Evolutionary conservation across 2,329 filamentous ascomycete species (phyloP), one percentile per base, ranked within the genome.

Genomic region (Hypoxylon sp.): DNA sequence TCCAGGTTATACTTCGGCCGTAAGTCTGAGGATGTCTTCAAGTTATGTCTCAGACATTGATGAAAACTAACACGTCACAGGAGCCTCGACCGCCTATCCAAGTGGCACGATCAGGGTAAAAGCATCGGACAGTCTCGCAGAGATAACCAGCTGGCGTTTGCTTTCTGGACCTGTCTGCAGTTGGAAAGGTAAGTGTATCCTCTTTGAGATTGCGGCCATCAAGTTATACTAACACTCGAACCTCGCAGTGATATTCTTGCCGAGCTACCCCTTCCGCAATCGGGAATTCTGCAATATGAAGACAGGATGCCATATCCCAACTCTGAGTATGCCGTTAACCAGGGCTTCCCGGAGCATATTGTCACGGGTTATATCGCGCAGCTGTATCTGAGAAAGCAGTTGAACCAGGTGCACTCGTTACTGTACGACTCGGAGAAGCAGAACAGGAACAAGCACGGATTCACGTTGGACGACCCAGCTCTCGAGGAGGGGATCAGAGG

Each of bases 111-210:
- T 1, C 67, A 74, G 27, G 66, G 67, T 13, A 63, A 62, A 29
- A 70, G 68, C 21, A 66, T 80, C 24, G 48, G 50, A 5, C 75
- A 74, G 33, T 80, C 78, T 33, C 74, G 72, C 55, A 66, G 78
- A 41, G 83, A 88, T 67, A 91, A 92, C 69, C 80, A 88, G 54
- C 80, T 89, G 29, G 80, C 89, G 11, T 83, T 96, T 66, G 89
- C 91, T 0, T 97, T 93, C 69, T 98, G 94, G 94, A 95, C 93
- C 6, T 96, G 91, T 71, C 78, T 97, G 62, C 94, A 98, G 70
- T 81, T 98, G 9, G 94, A 98, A 75, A 97, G 88, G 89, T 91
- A 74, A 65, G 31, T 8, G 9, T 74, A 33, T 9, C 38, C 43
- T 17, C 7, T 23, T 21, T 3, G 13, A 4, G 3, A 2, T 41